Conservation (phyloP, 2,329 filamentous ascomycete species). For the Xylaria sp. region DNA sequence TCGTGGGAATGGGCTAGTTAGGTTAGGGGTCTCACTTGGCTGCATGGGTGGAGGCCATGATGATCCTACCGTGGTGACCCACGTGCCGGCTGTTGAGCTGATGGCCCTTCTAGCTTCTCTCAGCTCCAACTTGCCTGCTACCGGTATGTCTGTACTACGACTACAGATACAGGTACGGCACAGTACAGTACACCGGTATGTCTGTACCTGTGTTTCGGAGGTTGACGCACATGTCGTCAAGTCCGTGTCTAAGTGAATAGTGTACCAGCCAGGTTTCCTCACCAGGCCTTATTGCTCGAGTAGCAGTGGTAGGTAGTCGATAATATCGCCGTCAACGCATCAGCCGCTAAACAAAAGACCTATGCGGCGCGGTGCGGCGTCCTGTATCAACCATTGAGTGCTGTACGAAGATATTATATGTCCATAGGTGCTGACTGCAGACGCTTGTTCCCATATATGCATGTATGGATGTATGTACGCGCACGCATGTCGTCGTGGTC, state of each 20-base stretch:
- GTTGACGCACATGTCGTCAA: background rate
- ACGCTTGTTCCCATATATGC: background rate
- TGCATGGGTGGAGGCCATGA: slow-evolving; percentile 12
- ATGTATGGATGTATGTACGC: background rate
- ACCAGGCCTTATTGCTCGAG: background rate
- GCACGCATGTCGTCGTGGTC: background rate
- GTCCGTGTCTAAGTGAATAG: background rate
- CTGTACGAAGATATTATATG: no score
- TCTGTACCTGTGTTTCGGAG: no score
- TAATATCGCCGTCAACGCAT: background rate
- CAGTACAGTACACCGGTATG: no score
- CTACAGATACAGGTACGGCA: no score
- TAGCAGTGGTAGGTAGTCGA: background rate
- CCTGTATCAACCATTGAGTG: no score
- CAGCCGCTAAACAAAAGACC: no score
- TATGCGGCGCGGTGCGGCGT: no score
- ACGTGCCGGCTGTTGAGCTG: slow-evolving; percentile 16
- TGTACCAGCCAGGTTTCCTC: background rate
- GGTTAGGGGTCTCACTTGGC: slow-evolving; percentile 12
- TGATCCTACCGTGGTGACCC: slow-evolving; percentile 15
- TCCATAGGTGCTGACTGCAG: no score
- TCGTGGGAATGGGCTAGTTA: slow-evolving; percentile 5
- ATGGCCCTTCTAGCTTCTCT: background rate
- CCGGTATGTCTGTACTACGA: no score
- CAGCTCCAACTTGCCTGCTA: background rate